Conservation (phyloP, 805 yeast genomes). For the Cephaloascus fragrans region DNA sequence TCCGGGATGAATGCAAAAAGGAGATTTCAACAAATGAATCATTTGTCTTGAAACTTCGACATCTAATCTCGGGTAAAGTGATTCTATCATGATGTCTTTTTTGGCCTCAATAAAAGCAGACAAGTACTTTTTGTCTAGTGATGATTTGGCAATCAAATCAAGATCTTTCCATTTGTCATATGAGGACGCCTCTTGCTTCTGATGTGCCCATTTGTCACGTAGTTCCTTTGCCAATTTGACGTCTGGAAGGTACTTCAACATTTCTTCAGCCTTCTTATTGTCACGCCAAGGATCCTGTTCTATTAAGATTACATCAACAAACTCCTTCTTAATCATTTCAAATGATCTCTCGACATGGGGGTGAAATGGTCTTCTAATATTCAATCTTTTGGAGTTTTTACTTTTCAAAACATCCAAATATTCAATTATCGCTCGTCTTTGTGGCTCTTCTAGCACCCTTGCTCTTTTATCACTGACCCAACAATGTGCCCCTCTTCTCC, state of each 20-base stretch:
- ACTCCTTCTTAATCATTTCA: conserved; percentile 52
- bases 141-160: conserved; percentile 37
- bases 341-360: conserved; percentile 78
- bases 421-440: conserved; percentile 72
- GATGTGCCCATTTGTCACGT: conserved; percentile 43
- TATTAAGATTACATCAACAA: conserved; percentile 53
- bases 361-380: conserved; percentile 72
- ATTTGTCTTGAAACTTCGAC: conserved; percentile 84
- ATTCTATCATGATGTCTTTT: conserved; percentile 72
- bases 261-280: conserved; percentile 43
- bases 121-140: conserved; percentile 33
- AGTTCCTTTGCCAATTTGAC: conserved; percentile 42
- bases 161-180: conserved; percentile 74
- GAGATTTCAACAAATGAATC: conserved; percentile 88
- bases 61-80: conserved; percentile 87
- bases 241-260: conserved; percentile 58
- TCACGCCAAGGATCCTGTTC: conserved; percentile 86
- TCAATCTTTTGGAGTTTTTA: conserved; percentile 43
- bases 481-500: conserved; percentile 98
- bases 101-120: conserved; percentile 54
- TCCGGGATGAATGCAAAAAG: conserved; percentile 94
- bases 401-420: conserved; percentile 66
- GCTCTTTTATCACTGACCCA: conserved; percentile 92
- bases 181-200: conserved; percentile 34
- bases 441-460: conserved; percentile 57